These are phyloP conservation scores for Baorangia bicolor DNA, from an alignment of 768 basidiomycete species.

Conservation along the genomic window DNA sequence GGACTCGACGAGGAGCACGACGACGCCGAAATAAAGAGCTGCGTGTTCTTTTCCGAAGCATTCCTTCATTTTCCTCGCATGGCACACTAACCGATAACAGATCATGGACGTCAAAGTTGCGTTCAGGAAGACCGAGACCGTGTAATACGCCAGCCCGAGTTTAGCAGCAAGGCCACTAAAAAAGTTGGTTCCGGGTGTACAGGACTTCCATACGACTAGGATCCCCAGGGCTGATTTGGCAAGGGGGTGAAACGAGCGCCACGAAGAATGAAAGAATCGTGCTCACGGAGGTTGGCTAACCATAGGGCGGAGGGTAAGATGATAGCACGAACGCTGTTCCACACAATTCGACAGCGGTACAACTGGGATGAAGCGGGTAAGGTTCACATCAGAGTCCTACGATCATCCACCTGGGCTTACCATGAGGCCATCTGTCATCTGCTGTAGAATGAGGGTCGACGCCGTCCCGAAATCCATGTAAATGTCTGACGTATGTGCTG, in stretches of 20 bases:
- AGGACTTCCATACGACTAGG: not conserved
- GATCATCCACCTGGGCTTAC: slow-evolving; percentile 8
- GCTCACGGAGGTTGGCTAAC: slow-evolving; percentile 7
- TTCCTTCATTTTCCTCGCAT: not conserved
- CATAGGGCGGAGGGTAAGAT: slow-evolving; percentile 13
- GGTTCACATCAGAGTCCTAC: not conserved
- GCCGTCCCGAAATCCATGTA: slow-evolving; percentile 24
- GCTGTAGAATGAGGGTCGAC: slow-evolving; percentile 26
- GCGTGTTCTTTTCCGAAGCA: not conserved
- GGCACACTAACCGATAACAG: slow-evolving; percentile 1
- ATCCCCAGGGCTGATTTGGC: not conserved
- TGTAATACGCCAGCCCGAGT: slow-evolving; percentile 2
- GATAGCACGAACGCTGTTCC: slow-evolving; percentile 13
- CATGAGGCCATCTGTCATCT: slow-evolving; percentile 28
- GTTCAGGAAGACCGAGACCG: slow-evolving; percentile 6
- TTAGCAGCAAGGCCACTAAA: not conserved
- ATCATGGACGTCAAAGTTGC: slow-evolving; percentile 9
- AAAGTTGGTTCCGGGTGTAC: not conserved
- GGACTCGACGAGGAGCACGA: slow-evolving; percentile 10
- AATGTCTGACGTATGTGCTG: slow-evolving; percentile 17
- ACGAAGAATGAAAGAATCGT: not conserved
- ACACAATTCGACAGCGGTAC: slow-evolving; percentile 36
- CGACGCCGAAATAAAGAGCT: not conserved
- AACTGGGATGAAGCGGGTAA: slow-evolving; percentile 24
- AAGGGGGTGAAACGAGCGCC: not conserved